Conservation (phyloP, 169 alveolate species). For the Pseudocohnilembus persalinus region DNA sequence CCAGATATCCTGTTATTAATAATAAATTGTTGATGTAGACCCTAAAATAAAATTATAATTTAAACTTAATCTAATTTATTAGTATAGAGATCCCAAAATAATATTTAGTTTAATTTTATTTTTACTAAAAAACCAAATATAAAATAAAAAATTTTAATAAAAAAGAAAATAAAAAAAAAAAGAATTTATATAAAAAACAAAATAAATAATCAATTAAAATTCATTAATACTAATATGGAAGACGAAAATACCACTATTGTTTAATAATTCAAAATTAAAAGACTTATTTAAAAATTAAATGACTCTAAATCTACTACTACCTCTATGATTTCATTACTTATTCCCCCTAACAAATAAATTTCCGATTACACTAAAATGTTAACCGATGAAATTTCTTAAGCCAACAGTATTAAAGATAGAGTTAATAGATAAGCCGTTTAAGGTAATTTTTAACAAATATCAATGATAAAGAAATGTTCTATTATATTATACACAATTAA, state of each 20-base stretch:
- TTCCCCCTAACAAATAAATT: conserved; percentile 97
- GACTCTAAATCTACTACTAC: conserved; percentile 95
- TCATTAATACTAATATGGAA: too few relatives aligned
- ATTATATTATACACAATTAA: background rate
- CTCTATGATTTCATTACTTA: conserved; percentile 95
- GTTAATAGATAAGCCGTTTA: conserved; percentile 96
- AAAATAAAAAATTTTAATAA: too few relatives aligned
- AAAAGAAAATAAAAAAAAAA: too few relatives aligned
- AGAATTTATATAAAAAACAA: too few relatives aligned
- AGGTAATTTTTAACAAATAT: conserved; percentile 49
- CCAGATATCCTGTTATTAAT: too few relatives aligned
- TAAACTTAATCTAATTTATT: too few relatives aligned
- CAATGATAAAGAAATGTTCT: background rate
- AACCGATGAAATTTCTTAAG: conserved; percentile 96
- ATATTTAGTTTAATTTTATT: too few relatives aligned
- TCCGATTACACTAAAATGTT: conserved; percentile 93
- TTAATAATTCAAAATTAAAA: conserved; percentile 93
- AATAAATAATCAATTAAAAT: too few relatives aligned
- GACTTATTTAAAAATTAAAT: conserved; percentile 89
- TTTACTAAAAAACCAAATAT: too few relatives aligned
- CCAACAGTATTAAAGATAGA: conserved; percentile 96
- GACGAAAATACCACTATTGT: conserved; percentile 58
- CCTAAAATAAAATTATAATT: too few relatives aligned
- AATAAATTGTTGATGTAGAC: too few relatives aligned
- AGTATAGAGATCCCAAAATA: too few relatives aligned